Base-by-base conservation (phyloP, 1,284 basidiomycete genomes). In the Boletellus dicymbophilus region DNA sequence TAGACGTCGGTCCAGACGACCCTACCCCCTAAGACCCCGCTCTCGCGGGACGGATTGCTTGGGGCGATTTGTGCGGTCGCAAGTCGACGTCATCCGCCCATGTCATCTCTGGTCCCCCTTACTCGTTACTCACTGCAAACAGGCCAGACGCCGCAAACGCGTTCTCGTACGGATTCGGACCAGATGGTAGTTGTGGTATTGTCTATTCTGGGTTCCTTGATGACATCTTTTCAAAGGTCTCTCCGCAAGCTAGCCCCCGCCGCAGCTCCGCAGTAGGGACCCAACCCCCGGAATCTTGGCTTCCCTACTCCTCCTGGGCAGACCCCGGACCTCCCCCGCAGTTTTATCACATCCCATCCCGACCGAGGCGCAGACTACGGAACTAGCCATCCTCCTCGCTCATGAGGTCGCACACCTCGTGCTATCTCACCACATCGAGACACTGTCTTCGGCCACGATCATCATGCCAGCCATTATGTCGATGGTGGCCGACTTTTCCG, bases 131-230 rank as follows among this genome's bases (percentile, higher is more conserved):
- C 44, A 66, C 95, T n/a, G 82, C 94, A 46, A 89, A 95, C 52
- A 82, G 85, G 50, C 84, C 90, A 1, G 84, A 88, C 44, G 75
- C 83, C 25, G 78, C 79, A 16, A 96, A 95, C 61, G 93, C 93
- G 2, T 94, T 96, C 63, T 92, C 89, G 2, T 95, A 93, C 63
- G 93, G 93, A 1, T 95, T 95, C 59, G 93, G 93, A 13, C 88
- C 90, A 2, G 82, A 92, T 60, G 91, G 93, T 23, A 91, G 88
- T 1, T 92, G 91, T 46, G 93, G 93, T 2, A 81, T 96, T 49
- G 83, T 96, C 3, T 95, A 91, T 66, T 90, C 89, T 6, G 93
- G 93, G 9, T 90, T 95, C 68, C 65, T 95, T 40, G 88, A 95
- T 62, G 83, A 91, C 40, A 84, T 95, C 38, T 73, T 95, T 37